phyloP scores from a whole-genome alignment of 805 yeast genomes.

The Candida multigemmis region DNA sequence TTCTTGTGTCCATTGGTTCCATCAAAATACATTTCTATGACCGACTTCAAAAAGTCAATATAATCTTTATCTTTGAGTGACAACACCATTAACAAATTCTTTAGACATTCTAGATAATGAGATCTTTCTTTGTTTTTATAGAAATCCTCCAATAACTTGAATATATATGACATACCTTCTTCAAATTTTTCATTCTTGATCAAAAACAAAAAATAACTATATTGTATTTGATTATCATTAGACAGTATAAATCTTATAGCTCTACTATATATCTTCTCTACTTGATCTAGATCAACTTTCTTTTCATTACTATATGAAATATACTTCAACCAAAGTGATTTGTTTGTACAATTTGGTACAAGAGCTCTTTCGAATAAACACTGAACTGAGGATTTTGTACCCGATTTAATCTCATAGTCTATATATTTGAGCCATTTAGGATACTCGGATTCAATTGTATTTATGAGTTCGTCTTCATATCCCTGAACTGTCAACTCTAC shows the following conservation, averaged over 20 bases:
- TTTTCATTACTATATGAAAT: conserved; percentile 38
- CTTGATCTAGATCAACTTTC: conserved; percentile 9
- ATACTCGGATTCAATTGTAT: conserved; percentile 33
- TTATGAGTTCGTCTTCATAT: conserved; percentile 35
- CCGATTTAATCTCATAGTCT: conserved; percentile 34
- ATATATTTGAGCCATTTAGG: conserved; percentile 58
- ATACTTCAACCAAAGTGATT: conserved; percentile 64
- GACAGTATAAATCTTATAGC: conserved; percentile 38
- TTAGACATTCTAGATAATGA: too few species aligned
- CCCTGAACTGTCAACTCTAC: conserved; percentile 47
- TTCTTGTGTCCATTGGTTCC: too few species aligned
- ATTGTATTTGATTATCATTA: conserved; percentile 13
- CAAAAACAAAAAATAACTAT: conserved; percentile 15
- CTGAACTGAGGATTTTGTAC: conserved; percentile 10
- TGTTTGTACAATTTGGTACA: conserved; percentile 53
- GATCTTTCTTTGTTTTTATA: too few species aligned
- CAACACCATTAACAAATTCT: too few species aligned
- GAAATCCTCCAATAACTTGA: too few species aligned
- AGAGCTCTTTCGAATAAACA: conserved; percentile 65
- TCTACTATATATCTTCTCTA: conserved; percentile 39
- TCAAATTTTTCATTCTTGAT: conserved; percentile 9
- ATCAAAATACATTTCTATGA: too few species aligned
- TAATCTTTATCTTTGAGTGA: too few species aligned
- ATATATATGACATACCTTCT: too few species aligned
- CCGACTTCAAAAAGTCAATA: too few species aligned